phyloP scores from a whole-genome alignment of 331 rosid species.

The Quercus lobata region DNA sequence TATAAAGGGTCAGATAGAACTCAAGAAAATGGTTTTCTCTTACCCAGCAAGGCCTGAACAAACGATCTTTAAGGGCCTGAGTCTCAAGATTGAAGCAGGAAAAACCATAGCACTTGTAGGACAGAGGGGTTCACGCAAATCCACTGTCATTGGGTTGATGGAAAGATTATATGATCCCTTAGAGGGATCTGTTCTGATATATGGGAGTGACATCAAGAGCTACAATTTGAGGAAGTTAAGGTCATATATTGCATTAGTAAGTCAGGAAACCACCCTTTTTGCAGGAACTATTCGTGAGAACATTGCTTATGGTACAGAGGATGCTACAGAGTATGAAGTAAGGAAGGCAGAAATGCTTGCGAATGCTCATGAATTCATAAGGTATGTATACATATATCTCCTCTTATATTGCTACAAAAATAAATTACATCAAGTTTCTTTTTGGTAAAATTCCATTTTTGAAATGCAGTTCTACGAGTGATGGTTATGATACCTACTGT shows the following conservation, averaged over 20 bases:
- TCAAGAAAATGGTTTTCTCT: conserved; percentile 53
- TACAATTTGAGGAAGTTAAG: conserved; percentile 55
- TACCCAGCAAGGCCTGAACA: conserved; percentile 68
- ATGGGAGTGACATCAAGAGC: conserved; percentile 46
- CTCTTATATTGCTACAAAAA: not conserved
- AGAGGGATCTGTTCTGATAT: conserved; percentile 53
- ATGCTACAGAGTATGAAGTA: conserved; percentile 57
- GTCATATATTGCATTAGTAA: conserved; percentile 66
- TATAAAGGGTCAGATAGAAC: conserved; percentile 46
- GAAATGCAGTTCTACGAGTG: conserved; percentile 58
- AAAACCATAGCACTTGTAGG: conserved; percentile 72
- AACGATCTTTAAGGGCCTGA: conserved; percentile 58
- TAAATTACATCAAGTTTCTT: not conserved
- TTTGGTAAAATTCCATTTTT: not conserved
- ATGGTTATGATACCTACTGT: conserved; percentile 61
- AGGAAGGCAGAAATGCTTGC: conserved; percentile 61
- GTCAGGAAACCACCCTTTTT: conserved; percentile 75
- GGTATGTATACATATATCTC: conserved; percentile 19
- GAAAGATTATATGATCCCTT: conserved; percentile 76
- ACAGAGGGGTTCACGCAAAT: conserved; percentile 78
- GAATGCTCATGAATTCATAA: conserved; percentile 76
- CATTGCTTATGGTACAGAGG: conserved; percentile 53
- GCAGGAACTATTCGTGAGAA: conserved; percentile 70
- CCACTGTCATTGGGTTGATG: conserved; percentile 71
- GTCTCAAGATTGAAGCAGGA: conserved; percentile 60